Evolutionary conservation across 2,329 filamentous ascomycete species (phyloP), one percentile per base, ranked within the genome.

Genomic region (Ophiostoma fasciatum): DNA sequence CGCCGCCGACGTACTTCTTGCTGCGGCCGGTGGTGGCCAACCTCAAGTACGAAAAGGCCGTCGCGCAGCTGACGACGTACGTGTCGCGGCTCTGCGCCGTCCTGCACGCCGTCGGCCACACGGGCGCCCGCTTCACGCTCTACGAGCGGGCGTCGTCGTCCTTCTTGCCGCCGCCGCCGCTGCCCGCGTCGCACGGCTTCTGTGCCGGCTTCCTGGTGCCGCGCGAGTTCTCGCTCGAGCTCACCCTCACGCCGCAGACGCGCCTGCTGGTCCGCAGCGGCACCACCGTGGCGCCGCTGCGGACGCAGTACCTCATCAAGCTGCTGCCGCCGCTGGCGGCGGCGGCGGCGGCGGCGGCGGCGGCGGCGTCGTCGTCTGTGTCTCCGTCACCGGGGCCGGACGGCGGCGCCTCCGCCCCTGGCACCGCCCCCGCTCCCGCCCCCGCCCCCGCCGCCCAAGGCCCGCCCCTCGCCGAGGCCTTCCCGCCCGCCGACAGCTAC

Each of bases 11-110:
- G 3, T 65, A 69, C 46, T 55, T 57, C 13, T 61, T 74, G 21
- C 53, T 75, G 12, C 60, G 66, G 1, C 64, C 67, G 20, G 52
- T 74, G 32, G 58, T 75, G 32, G 60, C 63, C 5, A 61, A 64
- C 37, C 52, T 64, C 17, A 56, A 59, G 36, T 64, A 64, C 47
- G 55, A 62, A 37, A 51, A 53, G 29, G 58, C 58, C 30, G 50
- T 65, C 25, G 47, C 51, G 18, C 46, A 45, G 37, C 27, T 62
- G 33, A 56, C 57, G 2, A 40, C 46, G 3, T 62, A 64, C 46
- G 48, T 71, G 7, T 59, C 63, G 9, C 51, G 53, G 11, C 48
- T 74, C 12, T 55, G 60, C 6, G 47, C 48, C 17, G 51, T 61
- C 4, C 56, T 74, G 19, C 60, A 58, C n/a, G 51, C 27, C 4